phyloP scores from a whole-genome alignment of 148 eudicot genomes.

The Rhododendron vialii region DNA sequence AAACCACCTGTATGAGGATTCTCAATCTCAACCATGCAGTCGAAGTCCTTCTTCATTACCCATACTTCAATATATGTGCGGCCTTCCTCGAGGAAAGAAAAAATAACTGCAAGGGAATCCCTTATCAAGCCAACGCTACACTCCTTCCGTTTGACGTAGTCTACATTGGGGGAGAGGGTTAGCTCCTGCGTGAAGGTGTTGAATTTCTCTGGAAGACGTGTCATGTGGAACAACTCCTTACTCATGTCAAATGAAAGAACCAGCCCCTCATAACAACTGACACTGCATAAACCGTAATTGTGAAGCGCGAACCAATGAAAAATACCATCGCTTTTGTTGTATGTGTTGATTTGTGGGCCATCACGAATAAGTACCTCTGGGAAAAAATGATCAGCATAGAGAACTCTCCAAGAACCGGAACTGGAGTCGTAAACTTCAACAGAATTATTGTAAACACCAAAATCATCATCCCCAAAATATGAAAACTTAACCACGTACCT shows the following conservation, averaged over 20 bases:
- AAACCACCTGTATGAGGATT: not conserved
- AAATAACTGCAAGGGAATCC: not conserved
- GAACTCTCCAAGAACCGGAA: not conserved
- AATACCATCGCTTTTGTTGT: not conserved
- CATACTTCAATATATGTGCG: not conserved
- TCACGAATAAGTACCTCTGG: not conserved
- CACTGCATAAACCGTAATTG: too few relatives aligned
- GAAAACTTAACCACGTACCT: not conserved
- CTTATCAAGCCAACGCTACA: not conserved
- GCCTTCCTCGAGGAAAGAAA: not conserved
- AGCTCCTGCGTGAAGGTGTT: not conserved
- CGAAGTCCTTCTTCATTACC: not conserved
- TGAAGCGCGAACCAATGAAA: not conserved
- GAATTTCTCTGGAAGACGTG: not conserved
- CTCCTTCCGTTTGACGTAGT: not conserved
- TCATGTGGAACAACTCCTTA: not conserved
- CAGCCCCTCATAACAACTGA: not conserved
- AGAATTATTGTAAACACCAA: not conserved
- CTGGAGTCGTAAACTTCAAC: not conserved
- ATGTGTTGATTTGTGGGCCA: not conserved
- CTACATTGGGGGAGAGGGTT: too few relatives aligned
- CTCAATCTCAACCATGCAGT: too few relatives aligned
- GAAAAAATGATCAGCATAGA: not conserved
- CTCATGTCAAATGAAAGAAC: not conserved
- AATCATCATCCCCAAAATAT: not conserved